A percentile compares a stretch with the other conserved stretches of the same genome.
Conservation (phyloP, 768 basidiomycete species). For the Auricularia cornea region DNA sequence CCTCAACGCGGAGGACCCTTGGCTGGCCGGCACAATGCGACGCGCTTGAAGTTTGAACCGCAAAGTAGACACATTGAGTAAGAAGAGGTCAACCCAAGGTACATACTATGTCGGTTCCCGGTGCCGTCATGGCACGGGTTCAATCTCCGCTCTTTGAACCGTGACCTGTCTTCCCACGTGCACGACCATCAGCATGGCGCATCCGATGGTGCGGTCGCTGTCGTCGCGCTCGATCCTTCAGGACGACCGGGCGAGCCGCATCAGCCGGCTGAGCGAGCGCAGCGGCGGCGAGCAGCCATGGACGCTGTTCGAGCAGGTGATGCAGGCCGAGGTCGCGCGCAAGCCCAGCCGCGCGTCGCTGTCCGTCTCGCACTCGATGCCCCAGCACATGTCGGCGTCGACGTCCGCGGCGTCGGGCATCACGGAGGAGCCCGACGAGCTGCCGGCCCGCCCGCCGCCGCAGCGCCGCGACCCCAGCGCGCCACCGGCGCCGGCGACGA, state of each 20-base stretch:
- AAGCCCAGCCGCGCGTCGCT: background rate
- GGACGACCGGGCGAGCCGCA: background rate
- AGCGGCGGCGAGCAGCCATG: background rate
- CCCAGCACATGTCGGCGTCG: background rate
- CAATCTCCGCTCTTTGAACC: too few relatives aligned
- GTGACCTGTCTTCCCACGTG: too few relatives aligned
- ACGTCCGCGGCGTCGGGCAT: background rate
- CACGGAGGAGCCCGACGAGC: background rate
- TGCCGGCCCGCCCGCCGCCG: background rate
- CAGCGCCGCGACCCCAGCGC: background rate
- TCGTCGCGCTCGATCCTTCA: background rate
- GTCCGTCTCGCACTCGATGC: background rate
- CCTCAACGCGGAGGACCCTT: too few relatives aligned
- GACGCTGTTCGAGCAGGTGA: background rate
- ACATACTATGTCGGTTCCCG: too few relatives aligned
- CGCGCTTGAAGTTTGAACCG: too few relatives aligned
- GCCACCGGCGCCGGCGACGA: background rate
- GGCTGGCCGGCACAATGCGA: too few relatives aligned
- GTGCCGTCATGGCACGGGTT: too few relatives aligned
- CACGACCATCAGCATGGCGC: background rate
- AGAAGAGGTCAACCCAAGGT: too few relatives aligned
- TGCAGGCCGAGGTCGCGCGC: background rate
- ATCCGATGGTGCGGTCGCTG: background rate
- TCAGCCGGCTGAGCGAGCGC: background rate
- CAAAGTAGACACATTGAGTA: too few relatives aligned